Percentiles rank a stretch among this genome's conserved stretches.
These are phyloP conservation scores for Ambrosiella cleistominuta DNA, from an alignment of 2,329 filamentous ascomycete genomes.

Conservation along the genomic window DNA sequence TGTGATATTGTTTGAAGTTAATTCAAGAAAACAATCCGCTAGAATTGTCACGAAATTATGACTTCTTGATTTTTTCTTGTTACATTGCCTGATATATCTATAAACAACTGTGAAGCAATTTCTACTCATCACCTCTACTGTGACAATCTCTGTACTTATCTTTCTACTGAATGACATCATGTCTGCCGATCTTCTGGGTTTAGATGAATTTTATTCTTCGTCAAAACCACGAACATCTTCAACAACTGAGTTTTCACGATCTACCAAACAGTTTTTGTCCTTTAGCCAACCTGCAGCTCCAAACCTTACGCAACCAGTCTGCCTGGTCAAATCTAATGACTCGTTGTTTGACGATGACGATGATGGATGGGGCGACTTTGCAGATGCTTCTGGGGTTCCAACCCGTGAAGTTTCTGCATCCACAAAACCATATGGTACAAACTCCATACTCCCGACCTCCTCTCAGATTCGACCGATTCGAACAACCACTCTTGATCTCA, in stretches of 20 bases:
- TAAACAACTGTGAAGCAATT: too few species aligned
- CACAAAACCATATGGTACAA: neutral
- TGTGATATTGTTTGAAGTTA: too few species aligned
- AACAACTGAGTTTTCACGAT: neutral
- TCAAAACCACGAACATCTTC: conserved; percentile 8
- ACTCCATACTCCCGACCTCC: neutral
- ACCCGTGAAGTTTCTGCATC: neutral
- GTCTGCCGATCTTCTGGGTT: conserved; percentile 50
- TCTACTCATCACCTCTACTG: too few species aligned
- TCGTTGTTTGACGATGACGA: conserved; percentile 28
- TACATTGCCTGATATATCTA: neutral
- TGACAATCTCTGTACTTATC: too few species aligned
- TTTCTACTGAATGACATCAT: conserved; percentile 21
- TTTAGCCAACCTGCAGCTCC: conserved; percentile 15
- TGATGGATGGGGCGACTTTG: conserved; percentile 52
- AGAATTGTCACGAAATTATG: too few species aligned
- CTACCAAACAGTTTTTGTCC: neutral
- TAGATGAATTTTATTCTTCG: conserved; percentile 31
- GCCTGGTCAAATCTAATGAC: neutral
- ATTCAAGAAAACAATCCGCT: too few species aligned
- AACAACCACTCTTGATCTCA: conserved; percentile 34
- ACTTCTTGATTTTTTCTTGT: too few species aligned
- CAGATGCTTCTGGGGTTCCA: conserved; percentile 26
- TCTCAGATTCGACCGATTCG: conserved; percentile 19
- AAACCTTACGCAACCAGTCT: conserved; percentile 12